These are phyloP conservation scores for Trichoderma semiorbis DNA, from an alignment of 2,329 filamentous ascomycete genomes.

Conservation along the genomic window DNA sequence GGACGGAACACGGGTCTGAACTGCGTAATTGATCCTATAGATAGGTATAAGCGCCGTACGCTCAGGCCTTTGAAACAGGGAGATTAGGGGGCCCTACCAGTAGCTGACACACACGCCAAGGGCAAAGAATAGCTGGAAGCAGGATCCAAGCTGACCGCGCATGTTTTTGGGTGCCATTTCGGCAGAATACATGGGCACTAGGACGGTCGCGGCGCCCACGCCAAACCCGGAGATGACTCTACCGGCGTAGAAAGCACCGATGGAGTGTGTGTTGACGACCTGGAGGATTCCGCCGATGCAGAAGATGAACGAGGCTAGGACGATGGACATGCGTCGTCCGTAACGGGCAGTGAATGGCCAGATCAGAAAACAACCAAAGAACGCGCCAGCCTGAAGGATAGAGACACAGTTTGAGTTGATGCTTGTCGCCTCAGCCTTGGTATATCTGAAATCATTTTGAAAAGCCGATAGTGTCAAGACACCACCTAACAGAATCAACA, in stretches of 20 bases:
- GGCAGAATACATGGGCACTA: slow-evolving; percentile 43
- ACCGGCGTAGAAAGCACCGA: slow-evolving; percentile 43
- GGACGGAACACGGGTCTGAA: not conserved
- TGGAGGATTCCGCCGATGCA: slow-evolving; percentile 35
- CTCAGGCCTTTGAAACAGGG: not conserved
- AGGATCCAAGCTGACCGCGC: slow-evolving; percentile 34
- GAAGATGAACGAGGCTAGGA: slow-evolving; percentile 43
- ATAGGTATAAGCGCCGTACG: not conserved
- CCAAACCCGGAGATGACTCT: slow-evolving; percentile 52
- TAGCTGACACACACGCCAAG: not conserved
- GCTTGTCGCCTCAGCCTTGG: not conserved
- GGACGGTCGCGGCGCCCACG: slow-evolving; percentile 48
- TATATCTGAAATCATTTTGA: not conserved
- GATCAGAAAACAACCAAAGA: slow-evolving; percentile 38
- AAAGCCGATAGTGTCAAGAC: not conserved
- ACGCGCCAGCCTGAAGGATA: slow-evolving; percentile 38
- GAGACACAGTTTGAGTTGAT: slow-evolving; percentile 35
- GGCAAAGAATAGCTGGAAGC: not conserved
- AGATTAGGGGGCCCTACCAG: not conserved
- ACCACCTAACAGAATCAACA: not conserved
- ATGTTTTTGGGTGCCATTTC: slow-evolving; percentile 47
- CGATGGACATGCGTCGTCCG: slow-evolving; percentile 45
- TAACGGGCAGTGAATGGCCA: slow-evolving; percentile 47
- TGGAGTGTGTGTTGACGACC: slow-evolving; percentile 32
- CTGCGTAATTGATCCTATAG: not conserved